Base-by-base conservation (phyloP, 148 eudicot genomes). In the Rhododendron molle region DNA sequence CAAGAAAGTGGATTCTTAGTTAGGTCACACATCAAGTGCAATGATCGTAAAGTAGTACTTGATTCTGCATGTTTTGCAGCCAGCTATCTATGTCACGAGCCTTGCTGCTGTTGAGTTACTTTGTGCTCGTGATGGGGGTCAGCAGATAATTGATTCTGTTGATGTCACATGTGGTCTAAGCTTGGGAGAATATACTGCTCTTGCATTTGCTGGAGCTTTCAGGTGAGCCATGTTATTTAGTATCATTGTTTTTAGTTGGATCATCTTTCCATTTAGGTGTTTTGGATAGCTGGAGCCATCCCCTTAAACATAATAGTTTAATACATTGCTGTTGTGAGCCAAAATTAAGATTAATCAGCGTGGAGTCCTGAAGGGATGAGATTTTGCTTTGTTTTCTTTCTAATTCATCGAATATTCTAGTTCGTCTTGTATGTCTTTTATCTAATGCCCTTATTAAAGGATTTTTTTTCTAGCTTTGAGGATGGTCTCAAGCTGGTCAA, bases 151-250 rank as follows among this genome's bases (percentile, higher is more conserved):
- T 85, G 95, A 96, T 87, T 93, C 96, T 74, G 93, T 95, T n/a
- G 99, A 96, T 85, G 96, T 95, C 82, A 96, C 98, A 84, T 95
- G 99, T 84, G 99, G 99, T 60, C 93, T 96, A 84, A 94, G 99
- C 83, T 92, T 96, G 92, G 99, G 98, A 85, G 99, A 96, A 78
- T 96, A 95, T 91, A 96, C 99, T 81, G 99, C 99, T 90, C 94
- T 96, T 78, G 98, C 97, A 83, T 95, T 95, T 92, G 95, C 98
- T 78, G 98, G 95, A 89, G 96, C 98, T 90, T 95, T 96, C 89
- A 96, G 99, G 98, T 92, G 89, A 86, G 86, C 69, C 81, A 60
- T 69, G 67, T 62, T 74, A 78, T 78, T 80, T 82, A 28, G 54
- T 72, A 54, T 43, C 13, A 32, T 28, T 54, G 36, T 78, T 47